phyloP scores from a whole-genome alignment of 169 alveolate genomes.

The Plasmodium adleri region DNA sequence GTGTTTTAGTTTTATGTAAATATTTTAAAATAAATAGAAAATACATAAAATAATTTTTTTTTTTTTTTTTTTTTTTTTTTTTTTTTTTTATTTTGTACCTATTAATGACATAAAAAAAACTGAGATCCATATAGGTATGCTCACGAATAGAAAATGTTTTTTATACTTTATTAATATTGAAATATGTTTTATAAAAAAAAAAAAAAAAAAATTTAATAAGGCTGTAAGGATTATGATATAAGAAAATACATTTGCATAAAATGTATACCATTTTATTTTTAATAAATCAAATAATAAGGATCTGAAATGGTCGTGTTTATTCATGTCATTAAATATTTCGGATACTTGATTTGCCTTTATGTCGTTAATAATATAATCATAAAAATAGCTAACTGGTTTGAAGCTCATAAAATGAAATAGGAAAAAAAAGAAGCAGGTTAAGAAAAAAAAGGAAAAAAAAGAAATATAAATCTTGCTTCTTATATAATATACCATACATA shows the following conservation, averaged over 20 bases:
- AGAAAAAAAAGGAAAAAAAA: constrained; percentile 31
- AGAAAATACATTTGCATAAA: constrained; percentile 54
- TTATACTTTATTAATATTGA: constrained; percentile 37
- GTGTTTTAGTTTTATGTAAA: too few relatives aligned
- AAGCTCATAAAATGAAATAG: constrained; percentile 35
- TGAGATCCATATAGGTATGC: constrained; percentile 10
- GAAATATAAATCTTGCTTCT: constrained; percentile 11
- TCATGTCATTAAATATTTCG: constrained; percentile 7
- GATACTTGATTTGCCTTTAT: constrained; percentile 37
- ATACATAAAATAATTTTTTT: background rate
- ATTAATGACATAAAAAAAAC: constrained; percentile 38
- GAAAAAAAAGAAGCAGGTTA: constrained; percentile 23
- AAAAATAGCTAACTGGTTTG: constrained; percentile 23
- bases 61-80: background rate
- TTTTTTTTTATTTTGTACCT: constrained; percentile 10
- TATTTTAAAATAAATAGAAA: too few relatives aligned
- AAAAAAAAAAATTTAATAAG: constrained; percentile 23
- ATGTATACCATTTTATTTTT: constrained; percentile 23
- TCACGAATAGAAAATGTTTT: constrained; percentile 27
- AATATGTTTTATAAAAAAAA: constrained; percentile 34
- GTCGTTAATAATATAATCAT: constrained; percentile 45
- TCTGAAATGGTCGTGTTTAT: constrained; percentile 17
- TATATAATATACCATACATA: constrained; percentile 27
- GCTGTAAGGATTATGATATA: constrained; percentile 20
- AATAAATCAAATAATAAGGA: constrained; percentile 17